Evolutionary conservation across 23 red algal genomes (phyloP), one percentile per base, ranked within the genome.

Genomic region (Gracilaria vermiculophylla): DNA sequence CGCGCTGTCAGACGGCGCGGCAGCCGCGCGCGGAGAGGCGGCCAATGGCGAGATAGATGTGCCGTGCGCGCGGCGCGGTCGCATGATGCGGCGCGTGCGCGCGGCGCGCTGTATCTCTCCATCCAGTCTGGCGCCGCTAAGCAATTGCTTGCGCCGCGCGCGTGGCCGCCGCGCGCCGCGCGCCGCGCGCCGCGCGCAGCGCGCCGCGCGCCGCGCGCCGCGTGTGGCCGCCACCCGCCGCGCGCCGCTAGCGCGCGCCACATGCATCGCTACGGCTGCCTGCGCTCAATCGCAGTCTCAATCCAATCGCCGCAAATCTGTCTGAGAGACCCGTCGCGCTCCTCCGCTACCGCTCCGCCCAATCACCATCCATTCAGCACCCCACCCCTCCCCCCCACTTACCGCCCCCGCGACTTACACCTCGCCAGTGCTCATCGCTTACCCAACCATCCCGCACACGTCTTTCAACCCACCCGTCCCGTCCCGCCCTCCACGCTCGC

Each of bases 341-440:
- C n/a, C 13, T 31, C 31, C 58, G 25, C 31, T 17, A 64, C 58
- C 24, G 9, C 24, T 34, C 58, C 58, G 12, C 11, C 58, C 31
- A 12, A 10, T 17, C 49, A 28, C 49, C 70, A 21, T 53, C 40
- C 70, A n/a, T 11, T 44, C 20, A 29, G 28, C 45, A 3, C 3
- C 40, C 67, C 6, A 17, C 32, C 32, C 2, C 67, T 8, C 32
- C 32, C 29, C 32, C 39, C 15, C 44, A 76, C 49, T 76, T 53
- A 48, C 42, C 70, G 44, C 42, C 27, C 42, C 27, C 49, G 27
- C 70, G 70, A 48, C 31, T 53, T 76, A 53, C 70, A 76, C 70
- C 24, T 33, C 40, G 37, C 42, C 49, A 21, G 9, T 32, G 44
- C 41, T 48, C 14, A 37, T 53, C 70, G 49, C 70, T 51, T 53